Evolutionary conservation across 2,329 filamentous ascomycete genomes (phyloP).

Genomic region (Trichoderma arundinaceum): DNA sequence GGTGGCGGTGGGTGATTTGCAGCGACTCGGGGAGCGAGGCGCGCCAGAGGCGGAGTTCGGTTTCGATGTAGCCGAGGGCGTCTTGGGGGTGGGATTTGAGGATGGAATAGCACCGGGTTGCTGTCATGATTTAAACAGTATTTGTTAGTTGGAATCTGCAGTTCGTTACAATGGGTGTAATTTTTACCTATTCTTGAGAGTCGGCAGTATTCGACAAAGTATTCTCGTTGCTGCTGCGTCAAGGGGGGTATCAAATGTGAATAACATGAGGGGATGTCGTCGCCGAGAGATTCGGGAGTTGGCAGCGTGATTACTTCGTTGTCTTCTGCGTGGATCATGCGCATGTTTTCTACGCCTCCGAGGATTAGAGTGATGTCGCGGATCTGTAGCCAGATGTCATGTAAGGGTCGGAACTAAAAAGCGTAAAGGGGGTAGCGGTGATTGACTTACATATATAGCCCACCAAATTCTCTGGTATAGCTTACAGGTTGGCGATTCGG

Average conservation of each 20-base stretch:
- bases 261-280: not conserved
- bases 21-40: not conserved
- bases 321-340: constrained; percentile 13
- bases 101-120: not conserved
- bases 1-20: not conserved
- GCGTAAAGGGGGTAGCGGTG: too few relatives aligned
- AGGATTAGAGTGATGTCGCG: not conserved
- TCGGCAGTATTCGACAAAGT: constrained; percentile 8
- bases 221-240: not conserved
- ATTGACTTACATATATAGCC: not conserved
- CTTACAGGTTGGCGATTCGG: constrained; percentile 7
- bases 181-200: constrained; percentile 6
- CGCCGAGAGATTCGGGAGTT: not conserved
- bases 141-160: not conserved
- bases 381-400: not conserved
- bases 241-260: not conserved
- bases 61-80: constrained; percentile 5
- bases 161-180: too few relatives aligned
- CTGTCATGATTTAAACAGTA: not conserved
- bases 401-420: too few relatives aligned
- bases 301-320: constrained; percentile 3
- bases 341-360: constrained; percentile 9
- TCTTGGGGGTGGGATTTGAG: not conserved
- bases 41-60: not conserved
- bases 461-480: constrained; percentile 10